Evolutionary conservation across 176 grass and related monocot species (phyloP), one percentile per base, ranked within the genome.

Genomic region (Rhipidocladum racemiflorum): DNA sequence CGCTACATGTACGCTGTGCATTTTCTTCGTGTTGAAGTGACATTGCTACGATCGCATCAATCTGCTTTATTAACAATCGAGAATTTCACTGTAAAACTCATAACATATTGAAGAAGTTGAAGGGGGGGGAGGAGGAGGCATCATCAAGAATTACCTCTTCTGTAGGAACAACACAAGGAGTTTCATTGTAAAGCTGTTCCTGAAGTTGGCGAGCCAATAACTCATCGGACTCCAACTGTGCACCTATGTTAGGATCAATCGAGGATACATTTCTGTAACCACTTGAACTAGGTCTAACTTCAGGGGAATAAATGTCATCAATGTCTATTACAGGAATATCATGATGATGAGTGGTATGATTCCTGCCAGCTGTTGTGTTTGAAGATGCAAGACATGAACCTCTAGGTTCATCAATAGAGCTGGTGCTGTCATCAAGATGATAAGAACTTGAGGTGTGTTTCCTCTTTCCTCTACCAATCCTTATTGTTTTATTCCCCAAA

Each of bases 161-260:
- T 79, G 76, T 85, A 51, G 51, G 72, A 68, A 43, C 66, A 87
- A 75, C 78, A 65, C 17, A 70, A 75, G 85, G 77, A 59, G 79
- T 83, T 88, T 94, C 95, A 81, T 87, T 97, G 66, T 94, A 91
- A 40, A 97, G 63, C 82, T 97, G 90, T 70, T 97, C 92, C 88
- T 97, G 95, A 61, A 97, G 90, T 54, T 88, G 92, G 36, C 86
- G 88, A 73, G 95, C 95, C 69, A 97, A 84, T 87, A 94, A 77
- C 87, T 97, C 92, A 91, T 97, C 95, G 39, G 82, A 88, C 38
- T 94, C 92, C 61, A 97, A 54, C 80, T 94, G 95, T 56, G 62
- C 80, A 61, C 62, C 79, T 78, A 70, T 59, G 18, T 51, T 87
- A 59, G 78, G 81, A 88, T 56, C 75, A 67, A 73, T 38, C 15